Evolutionary conservation across 2,329 filamentous ascomycete species (phyloP).

Genomic region (Neophaeococcomyces mojaviensis): DNA sequence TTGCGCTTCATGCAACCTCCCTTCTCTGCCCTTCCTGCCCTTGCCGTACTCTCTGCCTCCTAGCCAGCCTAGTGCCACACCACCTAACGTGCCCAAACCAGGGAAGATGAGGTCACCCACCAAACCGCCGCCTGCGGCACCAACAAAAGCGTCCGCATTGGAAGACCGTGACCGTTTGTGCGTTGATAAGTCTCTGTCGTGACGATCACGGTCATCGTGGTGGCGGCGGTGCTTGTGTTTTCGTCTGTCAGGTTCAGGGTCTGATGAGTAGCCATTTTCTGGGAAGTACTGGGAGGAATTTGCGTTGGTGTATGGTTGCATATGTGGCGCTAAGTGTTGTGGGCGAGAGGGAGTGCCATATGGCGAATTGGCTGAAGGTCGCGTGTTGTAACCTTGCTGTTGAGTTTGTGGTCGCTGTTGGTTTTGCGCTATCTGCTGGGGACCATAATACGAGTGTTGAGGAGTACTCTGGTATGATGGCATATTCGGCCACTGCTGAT

Average conservation of each 20-base stretch:
- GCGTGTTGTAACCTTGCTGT: constrained; percentile 6
- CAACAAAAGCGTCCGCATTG: constrained; percentile 20
- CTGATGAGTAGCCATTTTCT: constrained; percentile 17
- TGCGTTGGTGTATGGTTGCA: background rate
- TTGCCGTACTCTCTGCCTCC: constrained; percentile 24
- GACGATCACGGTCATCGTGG: background rate
- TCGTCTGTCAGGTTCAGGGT: constrained; percentile 20
- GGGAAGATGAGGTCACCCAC: constrained; percentile 24
- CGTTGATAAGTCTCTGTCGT: constrained; percentile 10
- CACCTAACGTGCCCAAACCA: constrained; percentile 23
- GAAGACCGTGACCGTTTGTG: constrained; percentile 18
- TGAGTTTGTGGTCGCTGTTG: constrained; percentile 1
- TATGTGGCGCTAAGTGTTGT: constrained; percentile 3
- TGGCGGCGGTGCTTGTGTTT: constrained; percentile 13
- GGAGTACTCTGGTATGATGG: constrained; percentile 10
- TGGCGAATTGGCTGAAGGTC: background rate
- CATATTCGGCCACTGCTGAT: constrained; percentile 9
- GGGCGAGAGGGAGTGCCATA: background rate
- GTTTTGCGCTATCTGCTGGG: constrained; percentile 12
- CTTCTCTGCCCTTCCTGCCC: constrained; percentile 20
- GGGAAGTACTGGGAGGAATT: constrained; percentile 5
- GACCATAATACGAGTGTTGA: constrained; percentile 5
- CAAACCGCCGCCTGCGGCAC: constrained; percentile 22
- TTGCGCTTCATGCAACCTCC: constrained; percentile 19
- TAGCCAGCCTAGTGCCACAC: constrained; percentile 21